These are phyloP conservation scores for Gossypium davidsonii DNA, from an alignment of 441 rosid species.

Conservation along the genomic window DNA sequence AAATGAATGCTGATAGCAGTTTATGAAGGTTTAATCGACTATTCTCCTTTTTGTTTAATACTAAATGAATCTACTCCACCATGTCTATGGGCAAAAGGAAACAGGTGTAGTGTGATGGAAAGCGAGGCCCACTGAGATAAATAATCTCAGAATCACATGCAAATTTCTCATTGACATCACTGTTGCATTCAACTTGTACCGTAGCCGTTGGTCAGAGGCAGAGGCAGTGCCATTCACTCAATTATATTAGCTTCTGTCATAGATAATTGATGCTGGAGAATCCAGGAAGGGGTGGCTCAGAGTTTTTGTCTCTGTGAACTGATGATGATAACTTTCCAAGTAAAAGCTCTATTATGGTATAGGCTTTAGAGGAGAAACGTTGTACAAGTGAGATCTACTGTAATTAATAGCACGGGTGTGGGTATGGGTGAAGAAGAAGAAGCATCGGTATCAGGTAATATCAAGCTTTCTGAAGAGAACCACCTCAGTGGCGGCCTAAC, in stretches of 20 bases:
- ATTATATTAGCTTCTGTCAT: slow-evolving; percentile 33
- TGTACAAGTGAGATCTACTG: slow-evolving; percentile 6
- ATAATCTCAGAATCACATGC: slow-evolving; percentile 47
- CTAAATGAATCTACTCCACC: slow-evolving; percentile 21
- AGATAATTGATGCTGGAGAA: slow-evolving; percentile 24
- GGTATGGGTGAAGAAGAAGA: slow-evolving; percentile 34
- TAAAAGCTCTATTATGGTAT: neutral
- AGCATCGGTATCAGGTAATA: slow-evolving; percentile 19
- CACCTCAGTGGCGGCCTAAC: slow-evolving; percentile 40
- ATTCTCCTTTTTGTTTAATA: slow-evolving; percentile 9
- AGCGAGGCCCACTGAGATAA: slow-evolving; percentile 56
- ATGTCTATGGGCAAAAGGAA: slow-evolving; percentile 17
- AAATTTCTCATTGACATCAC: slow-evolving; percentile 36
- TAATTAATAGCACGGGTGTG: neutral
- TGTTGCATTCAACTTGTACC: slow-evolving; percentile 70
- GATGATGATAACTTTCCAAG: slow-evolving; percentile 10
- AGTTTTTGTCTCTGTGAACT: neutral
- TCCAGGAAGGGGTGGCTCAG: slow-evolving; percentile 10
- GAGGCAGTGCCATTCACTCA: slow-evolving; percentile 26
- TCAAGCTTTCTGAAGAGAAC: slow-evolving; percentile 15
- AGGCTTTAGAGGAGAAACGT: neutral
- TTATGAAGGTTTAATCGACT: neutral
- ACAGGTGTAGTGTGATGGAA: slow-evolving; percentile 28
- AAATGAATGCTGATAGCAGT: neutral
- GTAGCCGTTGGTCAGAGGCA: slow-evolving; percentile 28